These are phyloP conservation scores for Myxozyma mucilagina DNA, from an alignment of 805 yeast species.

Conservation along the genomic window DNA sequence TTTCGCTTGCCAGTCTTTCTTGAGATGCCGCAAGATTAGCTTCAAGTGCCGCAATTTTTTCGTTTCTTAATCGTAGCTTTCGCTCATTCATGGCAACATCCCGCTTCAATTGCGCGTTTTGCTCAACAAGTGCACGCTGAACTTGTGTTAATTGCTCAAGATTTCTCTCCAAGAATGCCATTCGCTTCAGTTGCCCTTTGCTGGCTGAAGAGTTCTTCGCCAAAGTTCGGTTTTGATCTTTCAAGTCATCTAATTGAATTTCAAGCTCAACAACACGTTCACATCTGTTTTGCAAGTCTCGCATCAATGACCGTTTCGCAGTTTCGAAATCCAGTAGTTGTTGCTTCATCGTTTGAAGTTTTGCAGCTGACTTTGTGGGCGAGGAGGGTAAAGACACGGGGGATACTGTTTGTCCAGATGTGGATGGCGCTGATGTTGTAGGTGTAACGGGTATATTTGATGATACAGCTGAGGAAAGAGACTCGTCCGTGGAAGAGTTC, in stretches of 20 bases:
- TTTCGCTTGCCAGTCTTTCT: constrained; percentile 49
- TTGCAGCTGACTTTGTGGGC: constrained; percentile 19
- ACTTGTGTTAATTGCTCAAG: constrained; percentile 59
- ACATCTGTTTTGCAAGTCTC: constrained; percentile 40
- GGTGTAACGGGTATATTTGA: not conserved
- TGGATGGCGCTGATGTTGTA: not conserved
- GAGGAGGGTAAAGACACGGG: constrained; percentile 16
- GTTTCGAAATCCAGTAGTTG: constrained; percentile 33
- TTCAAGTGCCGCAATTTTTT: constrained; percentile 58
- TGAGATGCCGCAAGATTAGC: constrained; percentile 53
- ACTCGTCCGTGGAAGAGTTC: constrained; percentile 1
- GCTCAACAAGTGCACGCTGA: constrained; percentile 61
- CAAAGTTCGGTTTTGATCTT: constrained; percentile 40
- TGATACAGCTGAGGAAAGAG: not conserved
- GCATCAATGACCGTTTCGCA: constrained; percentile 36
- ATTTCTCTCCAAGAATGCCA: constrained; percentile 57
- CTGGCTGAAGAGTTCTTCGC: constrained; percentile 33
- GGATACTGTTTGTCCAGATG: not conserved
- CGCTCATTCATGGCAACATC: constrained; percentile 58
- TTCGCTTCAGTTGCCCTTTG: constrained; percentile 47
- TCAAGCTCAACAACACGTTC: constrained; percentile 47
- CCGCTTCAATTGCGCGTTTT: constrained; percentile 56
- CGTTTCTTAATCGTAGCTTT: constrained; percentile 58
- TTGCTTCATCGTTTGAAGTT: constrained; percentile 20
- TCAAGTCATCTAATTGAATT: constrained; percentile 45